These are phyloP conservation scores for Serpula lacrymans DNA, from an alignment of 768 basidiomycete species.

Conservation along the genomic window DNA sequence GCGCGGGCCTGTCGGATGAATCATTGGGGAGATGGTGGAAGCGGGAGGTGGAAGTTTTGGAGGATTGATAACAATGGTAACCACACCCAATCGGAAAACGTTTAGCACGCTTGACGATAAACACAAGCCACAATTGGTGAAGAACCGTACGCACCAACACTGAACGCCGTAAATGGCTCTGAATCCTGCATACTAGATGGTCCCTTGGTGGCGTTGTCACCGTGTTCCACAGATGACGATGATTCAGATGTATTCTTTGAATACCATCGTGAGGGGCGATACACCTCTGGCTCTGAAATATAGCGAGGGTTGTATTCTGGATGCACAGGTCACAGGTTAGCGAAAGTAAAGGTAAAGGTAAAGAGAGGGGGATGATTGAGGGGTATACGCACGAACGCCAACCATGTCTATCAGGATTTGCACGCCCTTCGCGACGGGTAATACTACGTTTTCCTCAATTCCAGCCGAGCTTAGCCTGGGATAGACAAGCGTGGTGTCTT, in stretches of 20 bases:
- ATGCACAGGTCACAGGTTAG: slow-evolving; percentile 15
- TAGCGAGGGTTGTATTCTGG: slow-evolving; percentile 36
- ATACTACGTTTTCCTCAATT: slow-evolving; percentile 13
- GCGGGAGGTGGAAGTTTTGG: neutral
- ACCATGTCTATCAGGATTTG: slow-evolving; percentile 28
- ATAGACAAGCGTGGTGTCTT: slow-evolving; percentile 24
- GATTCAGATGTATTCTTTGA: no score
- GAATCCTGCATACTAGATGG: slow-evolving; percentile 6
- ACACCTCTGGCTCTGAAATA: slow-evolving; percentile 35
- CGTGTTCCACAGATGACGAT: no score
- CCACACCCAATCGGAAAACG: no score
- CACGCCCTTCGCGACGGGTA: slow-evolving; percentile 21
- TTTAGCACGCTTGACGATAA: no score
- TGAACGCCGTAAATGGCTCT: slow-evolving; percentile 22
- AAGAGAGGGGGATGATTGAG: neutral
- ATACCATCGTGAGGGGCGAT: slow-evolving; percentile 37
- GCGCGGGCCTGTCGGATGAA: slow-evolving; percentile 38
- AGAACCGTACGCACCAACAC: slow-evolving; percentile 13
- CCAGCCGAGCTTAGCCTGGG: slow-evolving; percentile 9
- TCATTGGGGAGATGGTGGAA: no score
- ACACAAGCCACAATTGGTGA: neutral
- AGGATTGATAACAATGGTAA: neutral
- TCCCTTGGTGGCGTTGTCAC: slow-evolving; percentile 1
- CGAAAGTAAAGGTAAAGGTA: neutral
- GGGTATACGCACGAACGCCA: slow-evolving; percentile 21